phyloP scores from a whole-genome alignment of 2,329 filamentous ascomycete genomes.

The Thyridium curvatum region DNA sequence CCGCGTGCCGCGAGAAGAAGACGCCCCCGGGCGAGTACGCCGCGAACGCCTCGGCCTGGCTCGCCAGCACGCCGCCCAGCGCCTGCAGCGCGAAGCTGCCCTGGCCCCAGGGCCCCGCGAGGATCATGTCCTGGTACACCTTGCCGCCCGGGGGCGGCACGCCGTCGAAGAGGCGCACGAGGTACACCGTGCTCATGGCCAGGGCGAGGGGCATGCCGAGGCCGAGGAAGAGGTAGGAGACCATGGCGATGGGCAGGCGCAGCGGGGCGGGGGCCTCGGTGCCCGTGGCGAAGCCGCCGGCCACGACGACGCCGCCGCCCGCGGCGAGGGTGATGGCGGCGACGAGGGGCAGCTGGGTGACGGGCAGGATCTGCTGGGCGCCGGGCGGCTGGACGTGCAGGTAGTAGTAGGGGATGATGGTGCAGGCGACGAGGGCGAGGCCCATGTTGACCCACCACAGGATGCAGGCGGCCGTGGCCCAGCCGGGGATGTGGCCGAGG shows the following conservation, averaged over 20 bases:
- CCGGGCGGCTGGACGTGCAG: constrained; percentile 26
- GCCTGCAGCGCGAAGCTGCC: constrained; percentile 29
- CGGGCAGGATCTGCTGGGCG: constrained; percentile 22
- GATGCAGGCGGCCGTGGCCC: constrained; percentile 19
- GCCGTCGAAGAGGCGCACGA: constrained; percentile 11
- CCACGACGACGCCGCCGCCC: constrained; percentile 22
- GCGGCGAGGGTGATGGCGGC: constrained; percentile 30
- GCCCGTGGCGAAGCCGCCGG: background rate
- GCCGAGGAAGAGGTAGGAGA: constrained; percentile 27
- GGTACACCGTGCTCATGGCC: constrained; percentile 20
- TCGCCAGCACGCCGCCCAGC: constrained; percentile 22
- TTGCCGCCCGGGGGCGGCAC: constrained; percentile 15
- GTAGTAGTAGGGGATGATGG: constrained; percentile 25
- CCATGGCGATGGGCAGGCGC: constrained; percentile 28
- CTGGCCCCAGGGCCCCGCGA: constrained; percentile 31
- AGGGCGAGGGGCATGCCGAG: constrained; percentile 23
- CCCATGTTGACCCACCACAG: constrained; percentile 32
- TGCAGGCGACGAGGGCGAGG: constrained; percentile 21
- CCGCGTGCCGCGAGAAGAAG: constrained; percentile 23
- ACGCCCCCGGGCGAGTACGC: constrained; percentile 19
- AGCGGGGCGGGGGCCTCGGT: constrained; percentile 6
- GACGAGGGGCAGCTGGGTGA: constrained; percentile 28
- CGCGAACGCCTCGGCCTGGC: constrained; percentile 14
- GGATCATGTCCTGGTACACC: constrained; percentile 29
- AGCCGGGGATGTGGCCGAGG: constrained; percentile 12